phyloP scores from a whole-genome alignment of 1,284 basidiomycete species.

The Marasmius fiardii region DNA sequence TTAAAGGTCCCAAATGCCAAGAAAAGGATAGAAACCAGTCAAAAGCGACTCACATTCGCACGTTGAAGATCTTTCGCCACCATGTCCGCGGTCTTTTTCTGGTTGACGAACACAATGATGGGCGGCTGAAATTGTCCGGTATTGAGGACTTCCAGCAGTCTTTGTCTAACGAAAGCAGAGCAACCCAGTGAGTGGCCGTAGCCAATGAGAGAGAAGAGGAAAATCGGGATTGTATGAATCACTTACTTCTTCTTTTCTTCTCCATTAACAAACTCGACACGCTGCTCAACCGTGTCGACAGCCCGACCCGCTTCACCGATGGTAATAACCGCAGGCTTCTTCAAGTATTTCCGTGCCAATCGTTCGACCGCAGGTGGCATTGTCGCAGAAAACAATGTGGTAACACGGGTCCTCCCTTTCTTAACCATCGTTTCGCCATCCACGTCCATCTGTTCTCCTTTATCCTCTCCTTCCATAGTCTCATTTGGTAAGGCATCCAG shows the following conservation, averaged over 20 bases:
- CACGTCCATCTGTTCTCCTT: constrained; percentile 35
- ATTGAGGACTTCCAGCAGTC: constrained; percentile 89
- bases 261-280: constrained; percentile 88
- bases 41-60: constrained; percentile 61
- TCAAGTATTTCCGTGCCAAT: constrained; percentile 90
- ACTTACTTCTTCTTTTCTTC: constrained; percentile 94
- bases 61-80: constrained; percentile 90
- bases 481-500: constrained; percentile 88
- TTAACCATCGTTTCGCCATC: constrained; percentile 61
- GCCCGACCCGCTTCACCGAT: constrained; percentile 98
- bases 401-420: constrained; percentile 81
- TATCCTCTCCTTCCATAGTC: constrained; percentile 74
- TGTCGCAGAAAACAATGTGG: constrained; percentile 94
- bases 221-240: neutral
- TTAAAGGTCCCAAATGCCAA: constrained; percentile 6
- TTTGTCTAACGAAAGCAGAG: constrained; percentile 45
- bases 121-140: constrained; percentile 80
- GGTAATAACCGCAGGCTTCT: constrained; percentile 90
- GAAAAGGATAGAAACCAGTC: constrained; percentile 3
- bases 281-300: constrained; percentile 96
- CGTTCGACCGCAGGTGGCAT: constrained; percentile 98
- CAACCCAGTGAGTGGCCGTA: neutral
- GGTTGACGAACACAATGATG: constrained; percentile 99
- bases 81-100: constrained; percentile 98
- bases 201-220: constrained; percentile 7